Conservation (phyloP, 768 basidiomycete species). For the Nidularia pulvinata region DNA sequence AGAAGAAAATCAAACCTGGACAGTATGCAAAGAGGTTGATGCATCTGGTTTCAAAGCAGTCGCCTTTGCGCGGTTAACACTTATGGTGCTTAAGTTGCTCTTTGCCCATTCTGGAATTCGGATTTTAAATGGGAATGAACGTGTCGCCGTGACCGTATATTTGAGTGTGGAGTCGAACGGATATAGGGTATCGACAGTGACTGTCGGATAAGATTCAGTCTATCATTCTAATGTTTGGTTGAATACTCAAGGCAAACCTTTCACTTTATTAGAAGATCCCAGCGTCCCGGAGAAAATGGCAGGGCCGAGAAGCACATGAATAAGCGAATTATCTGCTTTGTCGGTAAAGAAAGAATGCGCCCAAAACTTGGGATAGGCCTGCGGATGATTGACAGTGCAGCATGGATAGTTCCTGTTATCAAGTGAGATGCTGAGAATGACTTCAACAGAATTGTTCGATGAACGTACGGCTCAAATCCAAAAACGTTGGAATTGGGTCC, state of each 20-base stretch:
- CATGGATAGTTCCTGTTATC: conserved; percentile 35
- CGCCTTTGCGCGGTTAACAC: conserved; percentile 21
- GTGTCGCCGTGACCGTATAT: conserved; percentile 28
- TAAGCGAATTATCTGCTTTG: conserved; percentile 20
- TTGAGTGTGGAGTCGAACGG: conserved; percentile 34
- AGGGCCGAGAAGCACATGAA: conserved; percentile 38
- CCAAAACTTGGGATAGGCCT: conserved; percentile 42
- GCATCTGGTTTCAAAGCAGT: conserved; percentile 17
- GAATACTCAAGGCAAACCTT: conserved; percentile 16
- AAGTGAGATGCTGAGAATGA: not conserved
- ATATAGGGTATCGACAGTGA: conserved; percentile 34
- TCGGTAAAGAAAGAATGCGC: conserved; percentile 34
- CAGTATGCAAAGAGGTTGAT: conserved; percentile 23
- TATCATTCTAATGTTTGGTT: not conserved
- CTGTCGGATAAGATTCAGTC: conserved; percentile 8
- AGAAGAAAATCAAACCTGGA: conserved; percentile 15
- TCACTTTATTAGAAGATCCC: conserved; percentile 25
- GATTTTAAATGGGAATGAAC: conserved; percentile 31
- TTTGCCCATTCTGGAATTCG: conserved; percentile 37
- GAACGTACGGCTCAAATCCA: conserved; percentile 37
- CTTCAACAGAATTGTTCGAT: not conserved
- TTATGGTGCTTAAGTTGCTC: conserved; percentile 27
- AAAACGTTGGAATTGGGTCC: conserved; percentile 38
- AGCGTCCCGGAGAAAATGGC: conserved; percentile 29
- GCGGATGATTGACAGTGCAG: conserved; percentile 41